Evolutionary conservation across 805 yeast genomes (phyloP).

Genomic region (Ogataea populi-albae): DNA sequence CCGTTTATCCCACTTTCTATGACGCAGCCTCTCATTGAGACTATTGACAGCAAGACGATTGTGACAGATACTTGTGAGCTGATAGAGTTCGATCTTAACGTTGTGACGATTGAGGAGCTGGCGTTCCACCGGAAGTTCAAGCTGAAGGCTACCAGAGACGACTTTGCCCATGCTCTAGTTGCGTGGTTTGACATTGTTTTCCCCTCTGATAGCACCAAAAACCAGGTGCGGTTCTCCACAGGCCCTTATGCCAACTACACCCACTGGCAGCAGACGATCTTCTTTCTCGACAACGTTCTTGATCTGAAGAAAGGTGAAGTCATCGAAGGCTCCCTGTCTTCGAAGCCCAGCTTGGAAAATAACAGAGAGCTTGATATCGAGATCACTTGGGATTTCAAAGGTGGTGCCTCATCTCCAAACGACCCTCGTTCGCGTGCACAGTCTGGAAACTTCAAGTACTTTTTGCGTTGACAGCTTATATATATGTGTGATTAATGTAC

Average conservation of each 20-base stretch:
- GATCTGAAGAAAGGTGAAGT: slow-evolving; percentile 73
- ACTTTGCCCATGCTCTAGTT: slow-evolving; percentile 81
- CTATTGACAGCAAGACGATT: slow-evolving; percentile 74
- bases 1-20: slow-evolving; percentile 85
- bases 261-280: slow-evolving; percentile 98
- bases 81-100: slow-evolving; percentile 84
- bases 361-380: slow-evolving; percentile 90
- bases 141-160: slow-evolving; percentile 72
- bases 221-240: slow-evolving; percentile 76
- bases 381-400: slow-evolving; percentile 54
- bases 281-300: slow-evolving; percentile 80
- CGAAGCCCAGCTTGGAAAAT: slow-evolving; percentile 72
- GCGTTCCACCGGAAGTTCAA: slow-evolving; percentile 71
- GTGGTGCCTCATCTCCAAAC: slow-evolving; percentile 35
- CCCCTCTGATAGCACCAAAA: slow-evolving; percentile 54
- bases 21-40: slow-evolving; percentile 93
- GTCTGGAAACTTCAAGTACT: slow-evolving; percentile 60
- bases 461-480: slow-evolving; percentile 65
- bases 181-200: slow-evolving; percentile 95
- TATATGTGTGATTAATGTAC: too few relatives aligned
- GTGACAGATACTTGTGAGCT: slow-evolving; percentile 70
- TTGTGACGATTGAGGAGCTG: slow-evolving; percentile 77
- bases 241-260: slow-evolving; percentile 94
- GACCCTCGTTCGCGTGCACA: slow-evolving; percentile 51
- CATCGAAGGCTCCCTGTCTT: slow-evolving; percentile 67